These are phyloP conservation scores for Chara braunii DNA, from an alignment of 139 green algal species.

Conservation along the genomic window DNA sequence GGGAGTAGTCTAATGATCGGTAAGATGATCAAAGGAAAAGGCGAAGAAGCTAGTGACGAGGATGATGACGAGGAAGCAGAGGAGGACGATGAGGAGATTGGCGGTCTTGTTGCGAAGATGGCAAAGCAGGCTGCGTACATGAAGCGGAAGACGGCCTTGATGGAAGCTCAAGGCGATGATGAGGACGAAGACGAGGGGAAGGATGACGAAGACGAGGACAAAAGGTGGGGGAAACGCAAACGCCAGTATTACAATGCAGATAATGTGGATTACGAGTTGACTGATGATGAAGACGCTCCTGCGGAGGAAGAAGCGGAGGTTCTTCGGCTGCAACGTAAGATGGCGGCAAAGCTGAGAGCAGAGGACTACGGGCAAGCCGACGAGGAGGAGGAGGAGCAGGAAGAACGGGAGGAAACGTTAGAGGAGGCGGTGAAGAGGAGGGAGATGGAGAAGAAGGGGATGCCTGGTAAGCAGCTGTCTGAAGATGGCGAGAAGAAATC, in stretches of 20 bases:
- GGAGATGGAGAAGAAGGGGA: neutral
- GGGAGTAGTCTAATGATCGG: too few species aligned
- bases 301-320: conserved; percentile 65
- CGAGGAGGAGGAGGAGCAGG: conserved; percentile 28
- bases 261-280: conserved; percentile 37
- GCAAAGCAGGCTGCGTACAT: conserved; percentile 33
- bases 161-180: conserved; percentile 4
- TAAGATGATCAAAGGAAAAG: neutral
- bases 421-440: conserved; percentile 23
- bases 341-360: conserved; percentile 42
- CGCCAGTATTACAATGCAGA: conserved; percentile 32
- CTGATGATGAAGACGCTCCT: conserved; percentile 64
- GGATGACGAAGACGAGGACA: conserved; percentile 13
- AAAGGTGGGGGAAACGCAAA: conserved; percentile 24
- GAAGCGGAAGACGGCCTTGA: conserved; percentile 7
- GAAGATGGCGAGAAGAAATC: too few species aligned
- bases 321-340: conserved; percentile 57
- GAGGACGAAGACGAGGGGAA: conserved; percentile 28
- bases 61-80: conserved; percentile 23
- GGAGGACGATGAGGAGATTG: conserved; percentile 17
- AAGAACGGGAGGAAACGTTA: conserved; percentile 17
- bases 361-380: conserved; percentile 56
- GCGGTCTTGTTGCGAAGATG: conserved; percentile 10
- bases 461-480: too few species aligned
- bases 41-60: conserved; percentile 19